Conservation (phyloP, 495 filamentous ascomycete genomes). For the Glarea lozoyensis region DNA sequence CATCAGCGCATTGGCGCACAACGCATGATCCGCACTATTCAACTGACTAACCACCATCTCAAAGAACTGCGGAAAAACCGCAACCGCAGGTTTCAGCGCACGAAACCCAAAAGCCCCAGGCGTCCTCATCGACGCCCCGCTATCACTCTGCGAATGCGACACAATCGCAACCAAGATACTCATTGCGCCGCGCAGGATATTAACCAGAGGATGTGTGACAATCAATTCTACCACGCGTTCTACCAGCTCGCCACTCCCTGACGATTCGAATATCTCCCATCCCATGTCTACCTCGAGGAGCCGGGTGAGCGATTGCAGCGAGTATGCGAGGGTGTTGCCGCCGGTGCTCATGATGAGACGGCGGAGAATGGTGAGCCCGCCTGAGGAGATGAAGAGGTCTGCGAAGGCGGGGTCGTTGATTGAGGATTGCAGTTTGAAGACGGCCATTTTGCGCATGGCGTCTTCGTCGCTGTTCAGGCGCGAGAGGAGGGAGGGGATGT, state of each 20-base stretch:
- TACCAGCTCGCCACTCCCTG: constrained; percentile 40
- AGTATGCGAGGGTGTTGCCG: constrained; percentile 94
- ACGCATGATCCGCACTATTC: constrained; percentile 87
- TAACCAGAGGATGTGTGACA: constrained; percentile 92
- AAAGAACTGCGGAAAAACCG: constrained; percentile 84
- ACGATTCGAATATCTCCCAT: constrained; percentile 68
- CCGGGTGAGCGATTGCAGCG: constrained; percentile 75
- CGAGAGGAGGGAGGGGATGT: constrained; percentile 46
- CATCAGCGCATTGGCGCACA: constrained; percentile 92
- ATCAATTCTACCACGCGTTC: constrained; percentile 85
- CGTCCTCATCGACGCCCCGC: constrained; percentile 25
- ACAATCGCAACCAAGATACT: constrained; percentile 91
- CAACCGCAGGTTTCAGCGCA: constrained; percentile 86
- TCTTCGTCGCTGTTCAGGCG: constrained; percentile 57
- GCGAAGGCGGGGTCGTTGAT: constrained; percentile 97
- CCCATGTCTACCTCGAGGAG: constrained; percentile 94
- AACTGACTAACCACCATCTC: constrained; percentile 86
- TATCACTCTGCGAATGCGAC: constrained; percentile 59
- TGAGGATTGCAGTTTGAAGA: constrained; percentile 89
- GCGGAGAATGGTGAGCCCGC: constrained; percentile 71
- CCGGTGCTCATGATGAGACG: constrained; percentile 72
- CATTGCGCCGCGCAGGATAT: constrained; percentile 94
- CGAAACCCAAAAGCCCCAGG: constrained; percentile 54
- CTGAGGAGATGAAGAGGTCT: constrained; percentile 87
- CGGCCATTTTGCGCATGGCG: constrained; percentile 95